Evolutionary conservation across 1,284 basidiomycete species (phyloP), one percentile per base, ranked within the genome.

Genomic region (Pyrrhoderma noxium): DNA sequence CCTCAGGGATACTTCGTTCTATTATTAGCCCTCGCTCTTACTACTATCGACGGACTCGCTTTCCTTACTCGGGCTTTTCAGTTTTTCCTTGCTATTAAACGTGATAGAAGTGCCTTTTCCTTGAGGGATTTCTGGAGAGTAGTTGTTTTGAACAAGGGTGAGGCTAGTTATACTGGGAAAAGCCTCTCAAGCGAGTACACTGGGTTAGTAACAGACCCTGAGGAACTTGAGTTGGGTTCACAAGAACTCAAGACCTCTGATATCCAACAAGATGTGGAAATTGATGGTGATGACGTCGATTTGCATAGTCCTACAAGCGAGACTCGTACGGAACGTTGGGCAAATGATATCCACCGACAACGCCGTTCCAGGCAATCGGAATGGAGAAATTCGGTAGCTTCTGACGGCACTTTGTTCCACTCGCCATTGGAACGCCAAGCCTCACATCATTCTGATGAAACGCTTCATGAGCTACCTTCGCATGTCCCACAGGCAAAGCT

Each of bases 1-100:
- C 63, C 66, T 11, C 77, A 84, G 49, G 85, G 86, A 25, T 89
- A 82, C 61, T 39, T 79, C 18, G 65, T 83, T 45, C 64, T 89
- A 38, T 58, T 78, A 11, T 60, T 82, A 35, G 75, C 82, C 8
- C 56, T 79, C n/a, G 64, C 65, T 0, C 66, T 89, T 19, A 80
- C 84, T 22, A 65, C 70, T 11, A 62, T 83, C 53, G 85, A 90
- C 61, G 64, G 79, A 23, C 57, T 76, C 41, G 66, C 71, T 2
- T 64, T 75, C 9, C 54, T 77, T 52, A 59, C 65, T 9, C 81
- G 84, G 23, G 60, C 80, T 37, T 60, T 76, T 57, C 35, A 61
- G 5, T 85, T 78, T 57, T 52, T 75, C 47, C 65, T 63, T 47
- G 53, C 59, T 4, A 53, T 70, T 51, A 60, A 64, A 39, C 58